Evolutionary conservation across 495 filamentous ascomycete genomes (phyloP), one percentile per base, ranked within the genome.

Genomic region (Xylaria acuta): DNA sequence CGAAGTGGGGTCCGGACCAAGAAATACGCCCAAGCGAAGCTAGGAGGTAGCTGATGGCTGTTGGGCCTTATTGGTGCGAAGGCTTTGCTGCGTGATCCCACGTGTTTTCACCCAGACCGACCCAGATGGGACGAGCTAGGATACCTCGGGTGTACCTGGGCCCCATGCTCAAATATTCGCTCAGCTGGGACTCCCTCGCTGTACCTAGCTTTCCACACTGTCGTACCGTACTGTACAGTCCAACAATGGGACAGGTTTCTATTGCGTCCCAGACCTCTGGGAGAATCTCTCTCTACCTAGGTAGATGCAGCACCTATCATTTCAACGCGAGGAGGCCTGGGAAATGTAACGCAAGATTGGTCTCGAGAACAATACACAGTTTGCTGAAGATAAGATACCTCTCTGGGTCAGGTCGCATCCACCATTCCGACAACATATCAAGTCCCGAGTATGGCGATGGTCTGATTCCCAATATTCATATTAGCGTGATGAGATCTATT

Each of bases 141-240:
- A 60, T 53, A 64, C 74, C 45, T 74, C 40, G 9, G 25, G 16
- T 22, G 18, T 64, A 64, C 75, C 51, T 74, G 25, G 18, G 43
- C 2, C 38, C 71, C 73, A 70, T 79, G 73, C 77, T 79, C 71
- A 79, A 54, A 78, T 78, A 65, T 79, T 72, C 77, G 74, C 75
- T 71, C 71, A 75, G 69, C 47, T 49, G 45, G 45, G 63, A 4
- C 40, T 47, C 22, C 53, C 45, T 43, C 20, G 63, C 34, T 65
- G 62, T 59, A n/a, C n/a, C n/a, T n/a, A 36, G 20, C 27, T 66
- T 66, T 22, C 64, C 64, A 51, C 64, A 66, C 67, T 69, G 54
- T 60, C 18, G 27, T 30, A 36, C 68, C 63, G 56, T 47, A 45
- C 41, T 18, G 18, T 49, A 60, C 67, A 67, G n/a, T 65, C 36